phyloP scores from a whole-genome alignment of 2,329 filamentous ascomycete genomes.

The Monosporascus sp. region DNA sequence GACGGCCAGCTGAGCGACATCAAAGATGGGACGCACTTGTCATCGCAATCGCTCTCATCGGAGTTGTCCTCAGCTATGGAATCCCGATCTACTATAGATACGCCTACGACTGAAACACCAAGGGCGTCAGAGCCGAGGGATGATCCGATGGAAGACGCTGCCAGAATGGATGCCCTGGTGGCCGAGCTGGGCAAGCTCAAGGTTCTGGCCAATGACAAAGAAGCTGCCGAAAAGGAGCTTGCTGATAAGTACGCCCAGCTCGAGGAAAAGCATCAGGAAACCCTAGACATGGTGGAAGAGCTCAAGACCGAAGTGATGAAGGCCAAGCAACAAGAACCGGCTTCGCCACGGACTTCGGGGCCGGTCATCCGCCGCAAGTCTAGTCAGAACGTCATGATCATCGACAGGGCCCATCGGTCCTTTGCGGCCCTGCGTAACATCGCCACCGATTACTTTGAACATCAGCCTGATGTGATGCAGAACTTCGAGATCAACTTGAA shows the following conservation, averaged over 20 bases:
- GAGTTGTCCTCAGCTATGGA: constrained; percentile 86
- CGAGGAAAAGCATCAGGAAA: constrained; percentile 73
- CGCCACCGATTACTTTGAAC: constrained; percentile 78
- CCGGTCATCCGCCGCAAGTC: constrained; percentile 90
- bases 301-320: constrained; percentile 82
- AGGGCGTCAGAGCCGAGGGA: constrained; percentile 37
- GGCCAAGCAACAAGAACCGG: constrained; percentile 56
- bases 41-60: constrained; percentile 86
- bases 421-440: constrained; percentile 87
- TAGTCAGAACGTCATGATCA: constrained; percentile 79
- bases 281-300: constrained; percentile 81
- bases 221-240: constrained; percentile 67
- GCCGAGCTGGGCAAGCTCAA: constrained; percentile 69
- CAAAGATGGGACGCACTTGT: constrained; percentile 63
- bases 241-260: constrained; percentile 77
- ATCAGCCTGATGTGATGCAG: constrained; percentile 77
- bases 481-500: constrained; percentile 91
- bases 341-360: constrained; percentile 58
- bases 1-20: constrained; percentile 65
- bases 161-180: constrained; percentile 39
- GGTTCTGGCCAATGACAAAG: constrained; percentile 67
- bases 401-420: constrained; percentile 86
- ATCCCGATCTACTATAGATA: constrained; percentile 60
- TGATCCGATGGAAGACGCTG: constrained; percentile 27
- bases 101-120: constrained; percentile 54